These are phyloP conservation scores for Pichia exigua DNA, from an alignment of 805 yeast genomes.

Conservation along the genomic window DNA sequence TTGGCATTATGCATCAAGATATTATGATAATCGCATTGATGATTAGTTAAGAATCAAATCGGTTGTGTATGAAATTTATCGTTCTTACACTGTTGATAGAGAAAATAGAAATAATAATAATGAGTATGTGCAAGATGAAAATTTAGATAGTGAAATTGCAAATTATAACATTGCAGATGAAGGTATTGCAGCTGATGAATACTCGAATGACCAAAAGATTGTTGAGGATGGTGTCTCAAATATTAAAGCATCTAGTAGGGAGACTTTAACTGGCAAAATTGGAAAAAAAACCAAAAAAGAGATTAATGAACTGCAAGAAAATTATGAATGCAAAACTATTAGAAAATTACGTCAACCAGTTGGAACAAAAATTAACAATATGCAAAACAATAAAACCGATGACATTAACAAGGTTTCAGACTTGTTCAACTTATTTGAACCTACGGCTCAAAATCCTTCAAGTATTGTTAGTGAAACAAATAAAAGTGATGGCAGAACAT, in stretches of 20 bases:
- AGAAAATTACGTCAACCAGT: background rate
- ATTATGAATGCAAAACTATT: background rate
- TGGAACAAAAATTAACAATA: background rate
- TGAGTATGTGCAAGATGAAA: background rate
- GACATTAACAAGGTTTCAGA: background rate
- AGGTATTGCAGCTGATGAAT: background rate
- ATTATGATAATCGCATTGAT: background rate
- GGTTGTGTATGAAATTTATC: background rate
- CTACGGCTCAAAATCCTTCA: background rate
- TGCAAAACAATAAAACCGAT: background rate
- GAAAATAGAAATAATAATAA: background rate
- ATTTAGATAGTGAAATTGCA: no score
- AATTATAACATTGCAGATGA: no score
- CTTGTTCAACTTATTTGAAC: background rate
- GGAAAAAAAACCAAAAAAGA: background rate
- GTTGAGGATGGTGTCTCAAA: background rate
- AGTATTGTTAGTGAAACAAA: background rate
- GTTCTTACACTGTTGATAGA: background rate
- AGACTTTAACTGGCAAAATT: background rate
- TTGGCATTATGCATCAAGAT: background rate
- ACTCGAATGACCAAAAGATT: background rate
- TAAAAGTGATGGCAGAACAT: background rate
- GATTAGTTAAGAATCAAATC: background rate
- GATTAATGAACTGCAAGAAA: background rate
- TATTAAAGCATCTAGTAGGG: background rate